Evolutionary conservation across 2,329 filamentous ascomycete species (phyloP), one percentile per base, ranked within the genome.

Genomic region (Monosporascus sp.): DNA sequence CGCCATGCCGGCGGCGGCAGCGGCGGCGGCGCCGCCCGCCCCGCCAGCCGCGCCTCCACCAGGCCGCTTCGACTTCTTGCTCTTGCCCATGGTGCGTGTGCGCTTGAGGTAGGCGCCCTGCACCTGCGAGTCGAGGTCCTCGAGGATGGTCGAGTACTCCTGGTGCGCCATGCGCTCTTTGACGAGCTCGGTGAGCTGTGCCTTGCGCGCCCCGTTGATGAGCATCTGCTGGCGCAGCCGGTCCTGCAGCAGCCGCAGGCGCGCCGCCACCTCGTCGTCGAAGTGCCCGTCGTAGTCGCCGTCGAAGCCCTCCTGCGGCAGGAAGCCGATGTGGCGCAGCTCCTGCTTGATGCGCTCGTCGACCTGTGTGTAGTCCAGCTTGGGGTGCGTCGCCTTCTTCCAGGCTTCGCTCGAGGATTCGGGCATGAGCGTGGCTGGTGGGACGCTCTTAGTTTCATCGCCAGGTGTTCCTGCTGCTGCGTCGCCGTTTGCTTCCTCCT

Each of bases 41-140:
- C 86, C 89, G 24, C 87, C 31, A 5, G 31, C 86, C 2, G 87
- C 86, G 51, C 88, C 89, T 35, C 31, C 31, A 45, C 89, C 88
- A 2, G 85, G 86, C 5, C 87, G 78, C 68, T 95, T 93, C 53
- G 91, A 87, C 74, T 96, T 96, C 71, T 95, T 95, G 70, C 85
- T 91, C 75, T 97, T 95, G 69, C 92, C 90, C 73, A 97, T 87
- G 1, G 91, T 96, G 47, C 94, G 86, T 27, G 93, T 97, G 24
- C 94, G 88, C 75, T 99, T 99, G 45, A 96, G 85, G 67, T 97
- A 99, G 3, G 94, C 93, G 50, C 90, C 87, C 67, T 97, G 92
- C 43, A 97, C 91, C 68, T 97, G 94, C 43, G 86, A 85, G 75
- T 99, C 94, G 22, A 99, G 85, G 69, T 99, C 94, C 68, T 99